A percentile compares a stretch with the other conserved stretches of the same genome.
These are phyloP conservation scores for Verticillium tricorpus DNA, from an alignment of 2,329 filamentous ascomycete species.

Conservation along the genomic window DNA sequence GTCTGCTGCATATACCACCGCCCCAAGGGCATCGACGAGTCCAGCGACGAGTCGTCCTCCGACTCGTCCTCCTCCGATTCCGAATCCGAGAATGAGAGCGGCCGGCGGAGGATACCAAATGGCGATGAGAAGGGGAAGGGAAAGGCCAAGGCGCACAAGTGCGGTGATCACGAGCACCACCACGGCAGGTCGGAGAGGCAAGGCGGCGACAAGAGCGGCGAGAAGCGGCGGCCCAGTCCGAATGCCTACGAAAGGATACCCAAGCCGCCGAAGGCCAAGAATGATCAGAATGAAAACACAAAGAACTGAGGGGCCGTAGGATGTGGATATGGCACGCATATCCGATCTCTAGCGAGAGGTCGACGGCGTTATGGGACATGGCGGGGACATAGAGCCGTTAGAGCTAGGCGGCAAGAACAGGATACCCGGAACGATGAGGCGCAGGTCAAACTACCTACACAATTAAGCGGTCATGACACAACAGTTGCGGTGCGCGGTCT, in stretches of 20 bases:
- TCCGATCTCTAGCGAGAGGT: no score
- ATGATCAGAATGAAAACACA: not conserved
- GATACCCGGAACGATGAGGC: no score
- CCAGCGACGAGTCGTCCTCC: conserved; percentile 62
- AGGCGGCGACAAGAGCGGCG: conserved; percentile 29
- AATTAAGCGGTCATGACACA: no score
- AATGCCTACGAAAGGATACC: conserved; percentile 78
- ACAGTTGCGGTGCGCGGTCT: no score
- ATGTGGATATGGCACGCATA: no score
- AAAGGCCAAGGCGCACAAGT: conserved; percentile 31
- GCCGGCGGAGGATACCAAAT: conserved; percentile 9
- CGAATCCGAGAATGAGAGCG: conserved; percentile 38
- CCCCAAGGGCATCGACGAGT: conserved; percentile 76
- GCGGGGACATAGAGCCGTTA: no score
- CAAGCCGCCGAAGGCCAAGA: conserved; percentile 36
- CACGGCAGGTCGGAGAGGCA: conserved; percentile 17
- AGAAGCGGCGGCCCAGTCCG: conserved; percentile 57
- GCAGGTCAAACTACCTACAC: no score
- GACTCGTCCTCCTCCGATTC: conserved; percentile 49
- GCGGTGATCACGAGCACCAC: conserved; percentile 27
- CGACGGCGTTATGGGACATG: no score
- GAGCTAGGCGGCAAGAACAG: no score
- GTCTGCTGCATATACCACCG: conserved; percentile 99
- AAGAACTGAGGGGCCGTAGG: not conserved
- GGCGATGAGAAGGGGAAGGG: conserved; percentile 31